A percentile compares a stretch with the other conserved stretches of the same genome.
Evolutionary conservation across 192 early-diverging fungal genomes (phyloP).

Genomic region (Coemansia sp.): DNA sequence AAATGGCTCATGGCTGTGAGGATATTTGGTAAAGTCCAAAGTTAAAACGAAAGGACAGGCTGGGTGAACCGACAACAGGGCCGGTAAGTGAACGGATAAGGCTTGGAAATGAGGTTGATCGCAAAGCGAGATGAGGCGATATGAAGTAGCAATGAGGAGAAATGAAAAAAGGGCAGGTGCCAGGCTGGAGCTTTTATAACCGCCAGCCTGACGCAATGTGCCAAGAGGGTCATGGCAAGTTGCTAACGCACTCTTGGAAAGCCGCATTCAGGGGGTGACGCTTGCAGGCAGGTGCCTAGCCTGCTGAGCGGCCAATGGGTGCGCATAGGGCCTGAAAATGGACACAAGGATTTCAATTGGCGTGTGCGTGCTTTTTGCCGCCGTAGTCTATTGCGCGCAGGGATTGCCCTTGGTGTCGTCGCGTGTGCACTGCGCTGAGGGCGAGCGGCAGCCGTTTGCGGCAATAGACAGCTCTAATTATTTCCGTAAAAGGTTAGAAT

Average conservation of each 20-base stretch:
- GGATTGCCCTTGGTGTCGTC: background rate
- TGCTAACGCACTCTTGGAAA: background rate
- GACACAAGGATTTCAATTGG: background rate
- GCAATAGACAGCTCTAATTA: constrained; percentile 1
- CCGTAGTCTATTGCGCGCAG: background rate
- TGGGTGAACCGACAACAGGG: background rate
- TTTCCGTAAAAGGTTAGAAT: background rate
- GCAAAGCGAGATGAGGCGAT: background rate
- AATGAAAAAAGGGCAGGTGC: background rate
- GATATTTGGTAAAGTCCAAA: background rate
- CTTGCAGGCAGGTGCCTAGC: background rate
- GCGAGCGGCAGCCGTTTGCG: background rate
- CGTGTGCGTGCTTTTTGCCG: background rate
- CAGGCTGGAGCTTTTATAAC: background rate
- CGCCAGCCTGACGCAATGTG: background rate
- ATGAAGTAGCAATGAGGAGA: background rate
- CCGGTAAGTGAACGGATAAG: background rate
- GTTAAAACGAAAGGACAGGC: background rate
- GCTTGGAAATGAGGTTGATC: background rate
- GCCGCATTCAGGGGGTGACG: constrained; percentile 2
- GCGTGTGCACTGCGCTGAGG: background rate
- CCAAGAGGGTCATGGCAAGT: background rate
- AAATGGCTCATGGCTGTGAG: constrained; percentile 32
- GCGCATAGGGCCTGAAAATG: constrained; percentile 4
- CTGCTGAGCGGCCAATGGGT: constrained; percentile 1